A percentile compares a stretch with the other conserved stretches of the same genome.
phyloP scores from a whole-genome alignment of 139 green algal species.

The Pleodorina starrii region DNA sequence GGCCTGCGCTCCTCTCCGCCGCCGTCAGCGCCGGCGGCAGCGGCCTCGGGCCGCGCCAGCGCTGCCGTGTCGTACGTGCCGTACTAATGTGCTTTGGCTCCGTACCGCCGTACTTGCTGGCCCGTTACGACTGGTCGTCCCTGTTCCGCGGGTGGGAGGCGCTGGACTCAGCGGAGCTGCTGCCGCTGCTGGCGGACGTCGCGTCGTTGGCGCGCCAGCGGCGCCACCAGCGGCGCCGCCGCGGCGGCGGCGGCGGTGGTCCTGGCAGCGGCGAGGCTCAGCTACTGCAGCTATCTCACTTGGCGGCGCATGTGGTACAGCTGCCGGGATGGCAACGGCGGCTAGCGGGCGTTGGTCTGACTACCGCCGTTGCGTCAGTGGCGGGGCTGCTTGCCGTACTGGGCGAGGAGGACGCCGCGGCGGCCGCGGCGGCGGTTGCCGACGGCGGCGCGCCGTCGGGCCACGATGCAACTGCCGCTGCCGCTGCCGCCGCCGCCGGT shows the following conservation, averaged over 20 bases:
- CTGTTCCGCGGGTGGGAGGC: constrained; percentile 11
- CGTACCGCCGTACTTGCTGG: neutral
- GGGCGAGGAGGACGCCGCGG: neutral
- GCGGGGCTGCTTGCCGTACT: neutral
- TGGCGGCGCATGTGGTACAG: constrained; percentile 13
- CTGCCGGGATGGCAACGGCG: constrained; percentile 11
- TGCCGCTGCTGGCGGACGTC: constrained; percentile 10
- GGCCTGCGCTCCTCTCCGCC: neutral
- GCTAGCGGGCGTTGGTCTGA: neutral
- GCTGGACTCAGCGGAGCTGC: neutral
- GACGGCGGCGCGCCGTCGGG: neutral
- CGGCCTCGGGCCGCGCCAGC: neutral
- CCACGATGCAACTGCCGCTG: too few species aligned
- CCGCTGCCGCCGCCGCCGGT: too few species aligned
- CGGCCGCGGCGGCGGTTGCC: neutral
- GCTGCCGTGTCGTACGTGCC: constrained; percentile 28
- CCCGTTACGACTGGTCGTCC: neutral
- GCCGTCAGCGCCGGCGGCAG: neutral
- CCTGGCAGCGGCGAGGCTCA: neutral
- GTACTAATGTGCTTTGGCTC: neutral
- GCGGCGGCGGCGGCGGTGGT: neutral
- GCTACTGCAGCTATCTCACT: neutral
- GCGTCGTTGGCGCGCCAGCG: neutral
- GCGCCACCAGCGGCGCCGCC: neutral
- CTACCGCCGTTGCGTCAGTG: neutral